Evolutionary conservation across 768 basidiomycete genomes (phyloP).

Genomic region (Lentinula lateritia): DNA sequence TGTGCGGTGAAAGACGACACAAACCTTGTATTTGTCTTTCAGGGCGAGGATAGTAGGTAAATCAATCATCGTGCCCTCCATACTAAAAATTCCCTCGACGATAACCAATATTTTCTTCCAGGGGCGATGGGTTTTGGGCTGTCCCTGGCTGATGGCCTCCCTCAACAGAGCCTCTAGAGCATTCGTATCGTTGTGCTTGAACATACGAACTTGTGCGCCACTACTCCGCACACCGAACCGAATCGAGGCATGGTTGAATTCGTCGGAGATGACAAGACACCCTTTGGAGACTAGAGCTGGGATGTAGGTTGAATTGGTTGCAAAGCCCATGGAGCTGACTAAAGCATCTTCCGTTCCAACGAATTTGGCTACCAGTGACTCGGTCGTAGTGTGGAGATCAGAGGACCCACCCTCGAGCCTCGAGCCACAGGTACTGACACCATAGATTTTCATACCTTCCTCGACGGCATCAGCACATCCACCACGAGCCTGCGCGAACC

Average conservation of each 20-base stretch:
- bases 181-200: slow-evolving; percentile 95
- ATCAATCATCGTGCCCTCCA: slow-evolving; percentile 93
- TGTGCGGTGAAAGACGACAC: slow-evolving; percentile 16
- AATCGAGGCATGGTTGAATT: slow-evolving; percentile 93
- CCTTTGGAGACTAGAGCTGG: slow-evolving; percentile 90
- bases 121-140: slow-evolving; percentile 95
- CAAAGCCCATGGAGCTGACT: slow-evolving; percentile 92
- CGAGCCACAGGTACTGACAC: slow-evolving; percentile 71
- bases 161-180: slow-evolving; percentile 74
- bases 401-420: slow-evolving; percentile 79
- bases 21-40: slow-evolving; percentile 92
- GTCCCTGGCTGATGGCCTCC: slow-evolving; percentile 94
- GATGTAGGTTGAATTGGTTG: slow-evolving; percentile 90
- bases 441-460: slow-evolving; percentile 74
- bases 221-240: slow-evolving; percentile 90
- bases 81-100: slow-evolving; percentile 94
- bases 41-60: slow-evolving; percentile 78
- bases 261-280: slow-evolving; percentile 93
- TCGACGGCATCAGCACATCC: slow-evolving; percentile 95
- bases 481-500: slow-evolving; percentile 90
- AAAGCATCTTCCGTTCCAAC: slow-evolving; percentile 87
- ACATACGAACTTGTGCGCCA: slow-evolving; percentile 85
- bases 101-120: slow-evolving; percentile 98
- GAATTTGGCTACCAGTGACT: slow-evolving; percentile 86
- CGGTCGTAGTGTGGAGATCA: slow-evolving; percentile 75